Base-by-base conservation (phyloP, 1,284 basidiomycete genomes). In the Puccinia polysora region DNA sequence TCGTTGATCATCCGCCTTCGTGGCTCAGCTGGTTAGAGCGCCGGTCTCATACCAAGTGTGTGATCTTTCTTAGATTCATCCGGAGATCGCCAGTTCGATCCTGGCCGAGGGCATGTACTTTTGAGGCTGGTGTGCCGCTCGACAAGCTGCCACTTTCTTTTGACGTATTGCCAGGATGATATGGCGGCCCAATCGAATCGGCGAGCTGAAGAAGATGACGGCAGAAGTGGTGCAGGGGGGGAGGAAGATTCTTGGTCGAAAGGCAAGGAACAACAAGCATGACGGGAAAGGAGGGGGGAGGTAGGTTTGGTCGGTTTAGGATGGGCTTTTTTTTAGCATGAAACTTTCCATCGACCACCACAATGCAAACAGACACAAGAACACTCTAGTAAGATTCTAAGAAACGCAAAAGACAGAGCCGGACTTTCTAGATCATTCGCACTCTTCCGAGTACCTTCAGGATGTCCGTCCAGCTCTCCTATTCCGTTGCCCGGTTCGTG, bases 51-150 rank as follows among this genome's bases (percentile, higher is more conserved):
- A 63, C 40, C 45, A 47, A 38, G 36, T 25, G 45, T 63, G 43
- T 63, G 40, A 43, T 28, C 34, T 28, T 34, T 20, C 40, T 8
- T 3, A 2, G 40, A 47, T 34, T 15, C 59, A 63, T 63, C 59
- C 59, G 59, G 59, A 63, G 59, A 63, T 63, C 59, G 59, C 59
- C 59, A 63, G 59, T 63, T 63, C 59, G 59, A 63, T 63, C 59
- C 59, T 63, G 59, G 59, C 59, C 59, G 59, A 63, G 59, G 59
- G 59, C 59, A 63, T 50, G 2, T 18, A 3, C 28, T 50, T 50
- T 50, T 50, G 49, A 2, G 7, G 47, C 4, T 49, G 18, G 47
- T 7, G 47, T n/a, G 47, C 50, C 20, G 10, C 23, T 52, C 50
- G 30, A 4, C 8, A 12, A 4, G 7, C 30, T 52, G 5, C 6